Evolutionary conservation across 2,329 filamentous ascomycete genomes (phyloP).

Genomic region (Bipolaris gigantea): DNA sequence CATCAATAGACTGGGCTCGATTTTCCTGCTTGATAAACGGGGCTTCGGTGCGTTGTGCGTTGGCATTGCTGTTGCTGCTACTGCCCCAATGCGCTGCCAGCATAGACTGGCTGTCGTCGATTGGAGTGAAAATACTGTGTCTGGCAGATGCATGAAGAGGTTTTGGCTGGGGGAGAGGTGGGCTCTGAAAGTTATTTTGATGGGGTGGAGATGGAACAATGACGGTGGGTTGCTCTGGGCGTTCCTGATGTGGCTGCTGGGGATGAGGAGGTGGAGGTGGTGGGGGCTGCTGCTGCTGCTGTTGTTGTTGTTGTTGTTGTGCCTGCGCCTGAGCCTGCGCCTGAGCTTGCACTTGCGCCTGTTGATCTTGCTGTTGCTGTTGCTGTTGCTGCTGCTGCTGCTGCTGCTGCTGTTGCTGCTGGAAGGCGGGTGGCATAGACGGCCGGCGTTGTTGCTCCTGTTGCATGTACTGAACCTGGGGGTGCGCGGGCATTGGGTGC

Average conservation of each 20-base stretch:
- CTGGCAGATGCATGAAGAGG: constrained; percentile 66
- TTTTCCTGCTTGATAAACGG: constrained; percentile 47
- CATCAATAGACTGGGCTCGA: constrained; percentile 68
- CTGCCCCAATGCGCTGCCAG: constrained; percentile 75
- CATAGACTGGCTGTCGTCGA: constrained; percentile 89
- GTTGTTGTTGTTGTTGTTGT: constrained; percentile 59
- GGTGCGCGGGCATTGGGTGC: constrained; percentile 49
- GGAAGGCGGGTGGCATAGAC: constrained; percentile 71
- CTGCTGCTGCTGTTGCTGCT: constrained; percentile 56
- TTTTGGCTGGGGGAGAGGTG: constrained; percentile 63
- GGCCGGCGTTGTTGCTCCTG: constrained; percentile 76
- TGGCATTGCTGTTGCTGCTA: constrained; percentile 51
- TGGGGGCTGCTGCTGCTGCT: constrained; percentile 66
- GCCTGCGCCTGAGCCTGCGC: constrained; percentile 46
- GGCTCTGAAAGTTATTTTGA: constrained; percentile 57
- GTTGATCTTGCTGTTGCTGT: constrained; percentile 56
- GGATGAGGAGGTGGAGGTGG: constrained; percentile 76
- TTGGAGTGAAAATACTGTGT: constrained; percentile 95
- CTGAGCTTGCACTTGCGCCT: constrained; percentile 35
- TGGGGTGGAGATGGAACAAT: constrained; percentile 54
- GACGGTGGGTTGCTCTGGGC: constrained; percentile 49
- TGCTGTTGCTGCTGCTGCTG: constrained; percentile 69
- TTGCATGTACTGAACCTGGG: constrained; percentile 66
- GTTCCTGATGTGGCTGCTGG: constrained; percentile 66
- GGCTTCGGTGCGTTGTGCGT: constrained; percentile 51